Evolutionary conservation across 805 yeast species (phyloP).

Genomic region (Barnettozyma siamensis): DNA sequence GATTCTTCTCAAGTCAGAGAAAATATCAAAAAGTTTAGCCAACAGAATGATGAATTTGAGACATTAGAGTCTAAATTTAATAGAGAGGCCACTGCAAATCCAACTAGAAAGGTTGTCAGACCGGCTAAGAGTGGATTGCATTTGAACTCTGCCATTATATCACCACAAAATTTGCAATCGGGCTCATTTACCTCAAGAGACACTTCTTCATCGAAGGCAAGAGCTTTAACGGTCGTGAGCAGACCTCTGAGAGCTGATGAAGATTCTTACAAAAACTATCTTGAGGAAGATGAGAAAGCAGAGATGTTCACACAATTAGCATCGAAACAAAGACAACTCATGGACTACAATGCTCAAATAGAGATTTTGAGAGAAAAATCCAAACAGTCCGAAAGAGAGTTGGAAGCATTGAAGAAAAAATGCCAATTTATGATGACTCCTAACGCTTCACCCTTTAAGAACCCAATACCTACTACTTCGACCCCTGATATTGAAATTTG

Average conservation of each 20-base stretch:
- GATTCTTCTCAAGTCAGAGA: constrained; percentile 2
- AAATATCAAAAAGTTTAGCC: constrained; percentile 10
- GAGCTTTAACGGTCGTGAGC: too few species aligned
- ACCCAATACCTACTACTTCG: not conserved
- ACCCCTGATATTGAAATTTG: too few species aligned
- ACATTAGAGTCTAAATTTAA: constrained; percentile 8
- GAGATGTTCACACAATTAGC: constrained; percentile 37
- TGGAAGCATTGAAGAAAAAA: constrained; percentile 29
- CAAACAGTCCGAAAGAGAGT: constrained; percentile 33
- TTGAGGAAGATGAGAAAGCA: constrained; percentile 4
- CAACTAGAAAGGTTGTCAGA: constrained; percentile 1
- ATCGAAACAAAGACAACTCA: constrained; percentile 46
- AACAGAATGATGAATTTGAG: constrained; percentile 14
- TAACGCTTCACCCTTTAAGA: not conserved
- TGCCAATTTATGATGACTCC: constrained; percentile 19
- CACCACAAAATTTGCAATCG: not conserved
- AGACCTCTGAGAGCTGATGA: not conserved
- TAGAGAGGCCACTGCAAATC: not conserved
- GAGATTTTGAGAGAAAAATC: constrained; percentile 32
- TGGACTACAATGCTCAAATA: constrained; percentile 41
- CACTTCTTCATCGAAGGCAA: too few species aligned
- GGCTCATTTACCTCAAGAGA: too few species aligned
- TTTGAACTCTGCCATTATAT: constrained; percentile 4
- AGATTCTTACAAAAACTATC: not conserved
- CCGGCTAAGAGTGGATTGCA: constrained; percentile 7